phyloP scores from a whole-genome alignment of 805 yeast species.

The Candida vaughaniae region DNA sequence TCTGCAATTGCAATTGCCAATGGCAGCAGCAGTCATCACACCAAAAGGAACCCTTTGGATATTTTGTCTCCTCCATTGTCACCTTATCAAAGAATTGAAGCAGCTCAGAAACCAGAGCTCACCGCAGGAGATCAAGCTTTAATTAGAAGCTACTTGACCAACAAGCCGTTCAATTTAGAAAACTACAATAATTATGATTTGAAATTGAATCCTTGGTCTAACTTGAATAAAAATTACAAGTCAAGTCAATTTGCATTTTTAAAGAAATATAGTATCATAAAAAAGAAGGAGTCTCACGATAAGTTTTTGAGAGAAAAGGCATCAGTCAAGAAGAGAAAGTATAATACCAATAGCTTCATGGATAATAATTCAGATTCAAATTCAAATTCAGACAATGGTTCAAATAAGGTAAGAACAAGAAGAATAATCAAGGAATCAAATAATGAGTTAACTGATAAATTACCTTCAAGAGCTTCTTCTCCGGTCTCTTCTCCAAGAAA shows the following conservation, averaged over 20 bases:
- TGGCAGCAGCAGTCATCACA: conserved; percentile 5
- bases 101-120: background rate
- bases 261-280: conserved; percentile 45
- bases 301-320: conserved; percentile 18
- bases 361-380: conserved; percentile 14
- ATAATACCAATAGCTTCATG: conserved; percentile 14
- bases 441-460: conserved; percentile 11
- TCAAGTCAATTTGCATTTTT: conserved; percentile 51
- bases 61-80: conserved; percentile 49
- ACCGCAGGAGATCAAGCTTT: conserved; percentile 2
- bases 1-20: background rate
- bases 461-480: conserved; percentile 8
- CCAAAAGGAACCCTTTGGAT: conserved; percentile 8
- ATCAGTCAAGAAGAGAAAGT: conserved; percentile 17
- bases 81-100: conserved; percentile 31
- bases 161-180: conserved; percentile 47
- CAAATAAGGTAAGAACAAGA: conserved; percentile 60
- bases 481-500: conserved; percentile 33
- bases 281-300: conserved; percentile 16
- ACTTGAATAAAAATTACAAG: conserved; percentile 46
- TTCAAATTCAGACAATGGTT: conserved; percentile 31
- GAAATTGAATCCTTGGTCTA: conserved; percentile 52
- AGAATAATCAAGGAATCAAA: conserved; percentile 39
- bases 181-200: conserved; percentile 45
- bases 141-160: conserved; percentile 19